Base-by-base conservation (phyloP, 805 yeast species). In the Ascoidea rubescens region DNA sequence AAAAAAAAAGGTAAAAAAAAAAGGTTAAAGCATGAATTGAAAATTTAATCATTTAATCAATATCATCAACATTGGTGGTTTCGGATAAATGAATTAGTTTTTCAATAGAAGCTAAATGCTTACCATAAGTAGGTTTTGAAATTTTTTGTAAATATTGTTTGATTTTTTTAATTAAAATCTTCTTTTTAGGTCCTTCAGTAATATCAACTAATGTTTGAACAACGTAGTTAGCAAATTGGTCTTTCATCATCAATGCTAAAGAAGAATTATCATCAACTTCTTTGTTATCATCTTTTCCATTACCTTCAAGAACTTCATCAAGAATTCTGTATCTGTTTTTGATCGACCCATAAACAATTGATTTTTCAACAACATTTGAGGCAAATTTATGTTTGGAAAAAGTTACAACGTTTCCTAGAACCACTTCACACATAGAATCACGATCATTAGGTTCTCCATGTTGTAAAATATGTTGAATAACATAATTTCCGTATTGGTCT, bases 401-500 rank as follows among this genome's bases (percentile, higher is more conserved):
- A 51, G 77, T 80, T 37, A 93, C 87, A 49, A 87, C 82, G 17
- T 80, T 76, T 31, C 82, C 82, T 37, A 80, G 67, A 8, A 91
- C 95, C 48, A 84, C 79, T 47, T 74, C 71, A 48, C 88, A 72
- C 50, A 93, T 82, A 49, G 65, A 70, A 53, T 72, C 76, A 16
- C 83, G 77, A 60, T 85, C 89, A 31, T 70, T 72, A 16, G 67
- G 60, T n/a, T 70, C 67, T n/a, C 96, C 95, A 54, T 83, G 79
- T 65, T 89, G 95, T 57, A 93, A 77, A 52, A 93, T 85, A 65
- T 93, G 97, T 67, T 93, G 99, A 62, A 93, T 88, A 45, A 93
- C 99, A 63, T 93, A 93, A 70, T 93, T 93, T 55, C 99, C 99
- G 65, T 88, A 93, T 70, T 93, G 98, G 64, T 93, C 98, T 64